These are phyloP conservation scores for Paraphoma sp. DNA, from an alignment of 2,329 filamentous ascomycete species.

Conservation along the genomic window DNA sequence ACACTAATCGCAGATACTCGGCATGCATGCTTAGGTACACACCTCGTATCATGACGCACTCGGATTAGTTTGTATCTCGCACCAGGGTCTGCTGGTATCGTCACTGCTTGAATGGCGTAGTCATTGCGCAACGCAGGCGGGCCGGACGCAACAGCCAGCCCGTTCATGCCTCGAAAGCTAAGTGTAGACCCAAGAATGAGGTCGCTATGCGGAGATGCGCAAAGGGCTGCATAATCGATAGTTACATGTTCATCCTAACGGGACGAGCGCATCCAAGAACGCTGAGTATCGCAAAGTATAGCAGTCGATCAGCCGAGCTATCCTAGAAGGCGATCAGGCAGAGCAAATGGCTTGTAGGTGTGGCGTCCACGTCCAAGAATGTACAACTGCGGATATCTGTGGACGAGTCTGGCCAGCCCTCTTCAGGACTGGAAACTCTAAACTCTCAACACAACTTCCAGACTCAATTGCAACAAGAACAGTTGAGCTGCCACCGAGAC, in stretches of 20 bases:
- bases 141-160: slow-evolving; percentile 6
- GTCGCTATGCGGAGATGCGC: slow-evolving; percentile 14
- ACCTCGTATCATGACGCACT: slow-evolving; percentile 4
- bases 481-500: neutral
- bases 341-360: neutral
- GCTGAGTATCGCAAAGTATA: neutral
- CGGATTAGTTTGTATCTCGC: slow-evolving; percentile 7
- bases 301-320: neutral
- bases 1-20: slow-evolving; percentile 12
- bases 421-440: neutral
- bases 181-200: slow-evolving; percentile 11
- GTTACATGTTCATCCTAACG: slow-evolving; percentile 9
- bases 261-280: neutral
- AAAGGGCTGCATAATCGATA: slow-evolving; percentile 19
- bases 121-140: slow-evolving; percentile 9
- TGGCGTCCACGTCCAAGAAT: neutral
- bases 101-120: slow-evolving; percentile 9
- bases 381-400: neutral
- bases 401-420: neutral
- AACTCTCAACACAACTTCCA: neutral
- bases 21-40: slow-evolving; percentile 13
- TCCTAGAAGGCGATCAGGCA: neutral
- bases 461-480: neutral
- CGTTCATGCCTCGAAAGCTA: slow-evolving; percentile 9
- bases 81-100: slow-evolving; percentile 7